Conservation (phyloP, 257 asterid genomes). For the Solanum medicagineum region DNA sequence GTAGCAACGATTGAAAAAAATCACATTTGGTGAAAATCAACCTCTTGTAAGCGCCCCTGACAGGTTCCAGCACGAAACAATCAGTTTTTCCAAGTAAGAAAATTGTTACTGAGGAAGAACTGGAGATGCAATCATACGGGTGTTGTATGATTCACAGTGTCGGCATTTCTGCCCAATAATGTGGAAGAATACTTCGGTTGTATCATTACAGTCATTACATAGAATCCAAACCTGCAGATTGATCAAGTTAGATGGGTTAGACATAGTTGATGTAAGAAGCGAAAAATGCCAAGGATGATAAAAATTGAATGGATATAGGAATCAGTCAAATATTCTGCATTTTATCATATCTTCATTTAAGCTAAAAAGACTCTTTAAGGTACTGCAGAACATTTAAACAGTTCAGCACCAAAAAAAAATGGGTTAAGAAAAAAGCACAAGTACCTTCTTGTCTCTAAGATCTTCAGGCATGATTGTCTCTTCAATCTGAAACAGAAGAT, state of each 20-base stretch:
- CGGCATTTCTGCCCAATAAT: slow-evolving; percentile 88
- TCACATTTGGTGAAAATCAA: background rate
- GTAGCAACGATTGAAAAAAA: background rate
- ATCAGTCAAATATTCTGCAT: background rate
- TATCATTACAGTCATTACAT: slow-evolving; percentile 91
- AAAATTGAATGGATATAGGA: background rate
- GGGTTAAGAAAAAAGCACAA: background rate
- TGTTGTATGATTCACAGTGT: slow-evolving; percentile 83
- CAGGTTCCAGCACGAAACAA: background rate
- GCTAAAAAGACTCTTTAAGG: background rate
- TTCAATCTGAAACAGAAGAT: slow-evolving; percentile 41
- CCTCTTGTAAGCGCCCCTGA: background rate
- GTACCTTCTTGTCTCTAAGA: slow-evolving; percentile 77
- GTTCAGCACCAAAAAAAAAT: background rate
- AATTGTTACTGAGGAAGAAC: slow-evolving; percentile 53
- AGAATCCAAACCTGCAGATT: slow-evolving; percentile 74
- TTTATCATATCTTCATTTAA: background rate
- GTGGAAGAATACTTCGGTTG: slow-evolving; percentile 88
- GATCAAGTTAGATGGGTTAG: background rate
- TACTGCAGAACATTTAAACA: background rate
- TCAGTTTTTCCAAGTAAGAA: background rate
- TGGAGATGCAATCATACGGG: slow-evolving; percentile 76
- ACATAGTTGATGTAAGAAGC: background rate
- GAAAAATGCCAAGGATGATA: background rate
- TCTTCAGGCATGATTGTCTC: slow-evolving; percentile 79